Conservation (phyloP, 2,329 filamentous ascomycete genomes). For the Penicillium sp. region DNA sequence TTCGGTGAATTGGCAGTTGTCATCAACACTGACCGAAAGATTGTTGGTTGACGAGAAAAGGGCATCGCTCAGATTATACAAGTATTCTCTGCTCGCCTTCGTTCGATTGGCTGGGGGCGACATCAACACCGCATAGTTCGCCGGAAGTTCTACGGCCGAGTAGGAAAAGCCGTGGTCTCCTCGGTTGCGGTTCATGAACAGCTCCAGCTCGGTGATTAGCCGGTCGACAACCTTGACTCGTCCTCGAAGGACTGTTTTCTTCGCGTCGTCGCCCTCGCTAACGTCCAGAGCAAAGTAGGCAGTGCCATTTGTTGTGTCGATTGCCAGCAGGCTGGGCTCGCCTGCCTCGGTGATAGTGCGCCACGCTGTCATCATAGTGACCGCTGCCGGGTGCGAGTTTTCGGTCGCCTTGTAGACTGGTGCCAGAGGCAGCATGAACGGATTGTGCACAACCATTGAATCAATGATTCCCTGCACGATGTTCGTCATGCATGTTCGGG, state of each 20-base stretch:
- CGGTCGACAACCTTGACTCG: constrained; percentile 1
- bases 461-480: background rate
- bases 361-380: constrained; percentile 9
- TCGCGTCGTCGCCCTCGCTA: background rate
- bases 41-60: background rate
- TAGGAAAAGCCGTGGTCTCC: constrained; percentile 11
- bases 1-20: constrained; percentile 6
- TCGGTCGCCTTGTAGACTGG: constrained; percentile 6
- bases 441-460: constrained; percentile 5
- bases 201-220: constrained; percentile 7
- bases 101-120: constrained; percentile 1
- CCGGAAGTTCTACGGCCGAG: constrained; percentile 1
- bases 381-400: constrained; percentile 6
- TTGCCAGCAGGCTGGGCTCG: constrained; percentile 5
- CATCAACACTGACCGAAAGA: background rate
- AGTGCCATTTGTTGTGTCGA: constrained; percentile 5
- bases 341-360: constrained; percentile 3
- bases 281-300: constrained; percentile 6
- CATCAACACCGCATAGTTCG: constrained; percentile 4
- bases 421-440: constrained; percentile 3
- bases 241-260: background rate
- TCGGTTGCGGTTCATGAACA: constrained; percentile 7
- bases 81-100: background rate
- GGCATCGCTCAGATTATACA: constrained; percentile 1
- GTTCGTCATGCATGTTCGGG: background rate